A percentile compares a stretch with the other conserved stretches of the same genome.
These are phyloP conservation scores for Talaromyces sp. DNA, from an alignment of 2,329 filamentous ascomycete genomes.

Conservation along the genomic window DNA sequence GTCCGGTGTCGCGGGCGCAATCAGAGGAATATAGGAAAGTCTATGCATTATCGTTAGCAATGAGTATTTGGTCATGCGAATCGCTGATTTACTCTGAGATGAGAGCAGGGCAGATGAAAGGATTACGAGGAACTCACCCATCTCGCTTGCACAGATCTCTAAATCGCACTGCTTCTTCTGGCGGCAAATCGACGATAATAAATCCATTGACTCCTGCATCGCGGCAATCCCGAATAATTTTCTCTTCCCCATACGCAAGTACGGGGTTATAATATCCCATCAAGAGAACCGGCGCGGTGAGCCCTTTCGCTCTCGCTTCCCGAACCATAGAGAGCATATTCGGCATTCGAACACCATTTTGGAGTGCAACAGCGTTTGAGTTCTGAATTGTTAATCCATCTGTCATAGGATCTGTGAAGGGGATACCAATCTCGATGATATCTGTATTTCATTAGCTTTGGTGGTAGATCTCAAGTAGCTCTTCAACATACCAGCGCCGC, in stretches of 20 bases:
- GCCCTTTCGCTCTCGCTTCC: constrained; percentile 71
- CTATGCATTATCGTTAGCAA: constrained; percentile 42
- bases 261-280: constrained; percentile 99
- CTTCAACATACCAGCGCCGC: constrained; percentile 70
- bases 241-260: constrained; percentile 86
- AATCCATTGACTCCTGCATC: constrained; percentile 38
- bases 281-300: constrained; percentile 79
- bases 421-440: constrained; percentile 89
- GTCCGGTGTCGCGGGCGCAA: constrained; percentile 87
- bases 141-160: constrained; percentile 78
- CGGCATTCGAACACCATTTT: constrained; percentile 81
- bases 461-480: background rate
- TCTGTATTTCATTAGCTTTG: constrained; percentile 54
- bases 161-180: constrained; percentile 59
- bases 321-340: constrained; percentile 80
- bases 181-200: constrained; percentile 19
- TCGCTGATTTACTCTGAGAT: too few relatives aligned
- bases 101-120: too few relatives aligned
- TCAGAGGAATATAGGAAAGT: constrained; percentile 89
- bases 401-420: constrained; percentile 94
- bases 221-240: constrained; percentile 76
- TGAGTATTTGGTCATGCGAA: background rate
- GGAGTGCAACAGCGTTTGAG: constrained; percentile 80
- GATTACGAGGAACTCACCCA: constrained; percentile 53
- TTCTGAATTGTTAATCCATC: constrained; percentile 95